Conservation (phyloP, 352 stramenopile species). For the Aphanomyces cochlioides region DNA sequence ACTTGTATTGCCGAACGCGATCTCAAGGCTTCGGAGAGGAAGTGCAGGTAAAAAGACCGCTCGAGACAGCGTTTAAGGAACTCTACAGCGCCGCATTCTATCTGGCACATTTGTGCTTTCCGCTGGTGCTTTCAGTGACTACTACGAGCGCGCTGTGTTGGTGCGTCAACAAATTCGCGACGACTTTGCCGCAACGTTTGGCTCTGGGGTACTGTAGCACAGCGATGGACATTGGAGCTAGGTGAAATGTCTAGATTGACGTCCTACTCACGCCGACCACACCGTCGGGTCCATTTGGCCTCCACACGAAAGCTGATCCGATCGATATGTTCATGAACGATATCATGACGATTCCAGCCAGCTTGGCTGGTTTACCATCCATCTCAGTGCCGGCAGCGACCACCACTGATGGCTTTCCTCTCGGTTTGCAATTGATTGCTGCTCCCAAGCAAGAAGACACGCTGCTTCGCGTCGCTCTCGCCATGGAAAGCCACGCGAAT, state of each 20-base stretch:
- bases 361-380: constrained; percentile 81
- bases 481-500: constrained; percentile 50
- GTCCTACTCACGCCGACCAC: constrained; percentile 85
- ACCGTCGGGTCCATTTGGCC: constrained; percentile 69
- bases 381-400: constrained; percentile 74
- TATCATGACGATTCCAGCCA: constrained; percentile 89
- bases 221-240: no score
- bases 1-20: constrained; percentile 83
- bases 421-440: constrained; percentile 78
- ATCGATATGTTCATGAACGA: constrained; percentile 89
- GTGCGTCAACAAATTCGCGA: constrained; percentile 71
- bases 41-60: constrained; percentile 65
- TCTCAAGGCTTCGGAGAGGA: constrained; percentile 89
- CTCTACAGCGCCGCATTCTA: constrained; percentile 72
- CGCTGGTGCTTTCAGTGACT: constrained; percentile 79
- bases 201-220: constrained; percentile 12
- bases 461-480: constrained; percentile 58
- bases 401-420: constrained; percentile 55
- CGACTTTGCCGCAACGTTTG: constrained; percentile 47
- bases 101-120: constrained; percentile 90
- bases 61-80: background rate
- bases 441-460: constrained; percentile 55
- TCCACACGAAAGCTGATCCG: constrained; percentile 64
- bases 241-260: constrained; percentile 45
- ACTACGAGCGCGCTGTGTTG: constrained; percentile 86